phyloP scores from a whole-genome alignment of 148 eudicot species.

The Oxyria digyna region DNA sequence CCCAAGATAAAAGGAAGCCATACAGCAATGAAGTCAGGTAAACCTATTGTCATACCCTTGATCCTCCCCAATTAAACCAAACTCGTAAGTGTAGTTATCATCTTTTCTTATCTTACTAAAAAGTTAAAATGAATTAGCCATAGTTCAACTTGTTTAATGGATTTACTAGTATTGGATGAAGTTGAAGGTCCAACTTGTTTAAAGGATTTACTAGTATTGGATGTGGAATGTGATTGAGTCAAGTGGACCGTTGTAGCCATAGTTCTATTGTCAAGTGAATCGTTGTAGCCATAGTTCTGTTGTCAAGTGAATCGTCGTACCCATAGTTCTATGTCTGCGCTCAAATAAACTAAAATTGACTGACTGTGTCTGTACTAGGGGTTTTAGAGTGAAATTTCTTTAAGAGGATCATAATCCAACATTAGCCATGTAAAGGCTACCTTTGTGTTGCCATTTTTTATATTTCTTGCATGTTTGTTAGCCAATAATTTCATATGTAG shows the following conservation, averaged over 20 bases:
- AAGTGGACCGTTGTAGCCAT: neutral
- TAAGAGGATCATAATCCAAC: neutral
- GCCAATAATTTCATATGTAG: neutral
- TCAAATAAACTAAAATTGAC: neutral
- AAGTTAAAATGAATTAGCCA: neutral
- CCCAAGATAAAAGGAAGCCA: slow-evolving; percentile 96
- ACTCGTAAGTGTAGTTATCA: neutral
- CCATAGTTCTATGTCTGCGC: neutral
- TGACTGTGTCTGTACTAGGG: neutral
- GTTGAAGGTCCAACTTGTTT: no score
- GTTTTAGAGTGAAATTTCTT: neutral
- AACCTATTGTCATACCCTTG: neutral
- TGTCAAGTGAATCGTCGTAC: neutral
- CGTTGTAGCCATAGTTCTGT: neutral
- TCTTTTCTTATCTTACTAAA: neutral
- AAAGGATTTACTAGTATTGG: no score
- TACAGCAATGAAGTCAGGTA: slow-evolving; percentile 99
- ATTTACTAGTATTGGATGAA: neutral
- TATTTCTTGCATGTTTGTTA: neutral
- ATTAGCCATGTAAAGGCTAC: neutral
- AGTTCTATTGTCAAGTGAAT: neutral
- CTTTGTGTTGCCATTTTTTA: neutral
- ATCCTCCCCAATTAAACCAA: neutral
- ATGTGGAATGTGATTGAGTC: neutral
- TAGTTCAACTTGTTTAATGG: neutral